Base-by-base conservation (phyloP, 441 rosid genomes). In the Erodium texanum region DNA sequence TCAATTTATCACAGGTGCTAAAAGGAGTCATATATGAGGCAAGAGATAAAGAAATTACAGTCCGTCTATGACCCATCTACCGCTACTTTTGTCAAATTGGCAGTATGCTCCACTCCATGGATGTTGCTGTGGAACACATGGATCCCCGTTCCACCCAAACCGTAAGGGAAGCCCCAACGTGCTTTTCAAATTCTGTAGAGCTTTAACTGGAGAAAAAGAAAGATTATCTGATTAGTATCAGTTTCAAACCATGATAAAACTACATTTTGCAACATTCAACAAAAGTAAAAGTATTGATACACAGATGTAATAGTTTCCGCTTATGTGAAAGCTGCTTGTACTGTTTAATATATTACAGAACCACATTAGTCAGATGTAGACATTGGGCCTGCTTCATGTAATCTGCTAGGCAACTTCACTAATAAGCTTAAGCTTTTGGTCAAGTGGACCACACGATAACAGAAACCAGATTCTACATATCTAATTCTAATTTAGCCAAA, bases 71-170 rank as follows among this genome's bases (percentile, higher is more conserved):
- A 84, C 82, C 98, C 97, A 94, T 82, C 81, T 85, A 80, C 79
- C 70, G 78, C 82, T 80, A 68, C 84, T 78, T 68, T 68, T 81
- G 81, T 94, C 85, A 15, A 83, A 79, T 50, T 80, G 90, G 80
- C 99, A 94, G 76, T 89, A 90, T 75, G 85, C 90, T 74, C 99
- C 99, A 64, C 77, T 86, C 99, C 99, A 94, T 43, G 99, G 99
- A 83, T 94, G 99, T 80, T 92, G 92, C 65, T 87, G 85, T 59
- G 99, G 99, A 79, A 94, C 96, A 81, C 99, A 94, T 19, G 99
- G 99, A 76, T 94, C 99, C 62, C 98, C 99, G 76, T 94, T 92
- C 99, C 99, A 94, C 70, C 98, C 99, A 75, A 94, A 80, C 72
- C 96, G 89, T 68, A 77, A 81, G 48, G 99, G 98, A 85, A 94